Conservation (phyloP, 1,139 yeast genomes). For the Petasospora rhodanensis region DNA sequence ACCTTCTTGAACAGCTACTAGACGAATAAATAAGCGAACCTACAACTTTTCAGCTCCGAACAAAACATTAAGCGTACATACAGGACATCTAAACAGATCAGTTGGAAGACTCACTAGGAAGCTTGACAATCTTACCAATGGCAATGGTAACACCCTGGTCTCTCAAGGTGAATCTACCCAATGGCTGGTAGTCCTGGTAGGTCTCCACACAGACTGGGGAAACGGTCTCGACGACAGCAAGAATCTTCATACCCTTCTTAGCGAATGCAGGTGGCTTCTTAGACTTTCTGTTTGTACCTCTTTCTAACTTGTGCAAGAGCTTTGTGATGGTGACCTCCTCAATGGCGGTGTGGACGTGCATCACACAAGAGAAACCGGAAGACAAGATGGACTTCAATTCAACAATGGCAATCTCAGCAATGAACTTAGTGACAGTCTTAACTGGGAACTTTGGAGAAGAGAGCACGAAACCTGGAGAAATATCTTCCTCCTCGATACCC, state of each 20-base stretch:
- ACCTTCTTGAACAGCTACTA: slow-evolving; percentile 2
- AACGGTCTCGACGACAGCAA: slow-evolving; percentile 80
- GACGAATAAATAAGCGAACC: too few species aligned
- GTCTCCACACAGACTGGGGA: slow-evolving; percentile 93
- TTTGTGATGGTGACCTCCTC: slow-evolving; percentile 86
- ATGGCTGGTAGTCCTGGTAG: slow-evolving; percentile 85
- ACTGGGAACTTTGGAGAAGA: slow-evolving; percentile 86
- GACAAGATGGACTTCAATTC: slow-evolving; percentile 92
- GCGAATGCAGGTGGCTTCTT: slow-evolving; percentile 98
- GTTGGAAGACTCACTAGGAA: too few species aligned
- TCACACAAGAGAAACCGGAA: slow-evolving; percentile 94
- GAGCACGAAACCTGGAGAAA: slow-evolving; percentile 85
- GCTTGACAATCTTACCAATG: slow-evolving; percentile 89
- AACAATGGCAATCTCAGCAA: slow-evolving; percentile 95
- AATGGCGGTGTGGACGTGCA: slow-evolving; percentile 98
- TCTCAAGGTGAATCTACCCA: slow-evolving; percentile 96
- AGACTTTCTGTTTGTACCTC: slow-evolving; percentile 93
- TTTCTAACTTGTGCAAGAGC: slow-evolving; percentile 88
- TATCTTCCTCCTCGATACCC: slow-evolving; percentile 97
- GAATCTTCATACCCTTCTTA: slow-evolving; percentile 97
- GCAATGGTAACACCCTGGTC: slow-evolving; percentile 98
- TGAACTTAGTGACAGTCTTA: slow-evolving; percentile 83
- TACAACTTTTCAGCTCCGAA: too few species aligned
- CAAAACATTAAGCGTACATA: too few species aligned
- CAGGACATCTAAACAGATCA: too few species aligned